Base-by-base conservation (phyloP, 805 yeast genomes). In the Metschnikowia picachoensis region DNA sequence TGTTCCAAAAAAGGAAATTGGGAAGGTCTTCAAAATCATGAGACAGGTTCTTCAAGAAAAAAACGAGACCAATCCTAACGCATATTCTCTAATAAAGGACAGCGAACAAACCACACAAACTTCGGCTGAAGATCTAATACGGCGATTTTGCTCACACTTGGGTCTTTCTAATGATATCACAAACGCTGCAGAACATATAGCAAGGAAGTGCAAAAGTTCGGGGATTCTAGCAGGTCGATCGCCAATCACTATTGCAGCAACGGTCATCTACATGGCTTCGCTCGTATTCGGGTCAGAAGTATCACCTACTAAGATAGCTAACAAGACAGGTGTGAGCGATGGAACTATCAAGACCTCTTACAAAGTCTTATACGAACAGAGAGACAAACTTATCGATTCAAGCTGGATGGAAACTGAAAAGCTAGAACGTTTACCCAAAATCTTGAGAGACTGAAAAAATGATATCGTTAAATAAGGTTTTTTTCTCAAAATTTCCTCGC, bases 171-270 rank as follows among this genome's bases (percentile, higher is more conserved):
- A 89, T 51, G 89, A 82, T 66, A 84, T 91, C 37, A 84, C 97
- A 16, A 87, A 89, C 51, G 92, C 95, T 9, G 96, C 98, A 2
- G 97, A 92, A 66, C 79, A 85, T 59, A 89, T 94, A 56, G 97
- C 97, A 2, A 82, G 89, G 61, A 78, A 85, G 54, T 89, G 95
- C 60, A 87, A 88, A 61, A 96, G 87, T 51, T 84, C 85, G 51
- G 97, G 97, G 46, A 95, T 92, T 33, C 75, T 94, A 60, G 97
- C 96, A 14, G 98, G 99, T 58, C 79, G 97, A 56, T 87, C 97
- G 3, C 99, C 99, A 28, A 91, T 91, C 44, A 92, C 99, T 32
- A 89, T 94, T 60, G 97, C 98, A 0, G 98, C 98, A 8, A 95
- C 97, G 1, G 95, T 94, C 5, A 92, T 94, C 40, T 94, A 92